Evolutionary conservation across 2,329 filamentous ascomycete genomes (phyloP).

Genomic region (Phialemonium atrogriseum): DNA sequence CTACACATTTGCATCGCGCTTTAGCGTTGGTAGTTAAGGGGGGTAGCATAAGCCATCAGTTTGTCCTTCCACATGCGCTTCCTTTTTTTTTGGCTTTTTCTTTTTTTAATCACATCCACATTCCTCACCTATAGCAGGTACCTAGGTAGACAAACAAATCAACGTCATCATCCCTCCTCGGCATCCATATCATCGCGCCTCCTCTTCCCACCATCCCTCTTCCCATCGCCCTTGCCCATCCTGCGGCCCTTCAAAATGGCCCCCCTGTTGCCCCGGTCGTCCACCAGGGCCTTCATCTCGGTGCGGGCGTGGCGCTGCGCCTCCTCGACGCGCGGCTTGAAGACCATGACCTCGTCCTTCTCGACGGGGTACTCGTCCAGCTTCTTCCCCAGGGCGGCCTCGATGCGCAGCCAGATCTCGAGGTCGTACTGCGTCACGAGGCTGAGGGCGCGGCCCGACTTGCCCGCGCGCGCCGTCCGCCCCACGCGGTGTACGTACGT

Average conservation of each 20-base stretch:
- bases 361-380: conserved; percentile 59
- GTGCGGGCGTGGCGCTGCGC: conserved; percentile 71
- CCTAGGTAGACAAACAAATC: no score
- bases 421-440: conserved; percentile 84
- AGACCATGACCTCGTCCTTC: conserved; percentile 80
- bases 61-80: no score
- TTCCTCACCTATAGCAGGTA: no score
- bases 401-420: conserved; percentile 72
- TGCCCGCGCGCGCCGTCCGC: conserved; percentile 79
- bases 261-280: conserved; percentile 54
- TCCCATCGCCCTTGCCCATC: conserved; percentile 24
- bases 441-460: conserved; percentile 71
- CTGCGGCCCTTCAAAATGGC: conserved; percentile 36
- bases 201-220: conserved; percentile 22
- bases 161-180: no score
- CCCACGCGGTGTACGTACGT: conserved; percentile 89
- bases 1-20: no score
- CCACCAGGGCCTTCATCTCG: conserved; percentile 74
- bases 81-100: no score
- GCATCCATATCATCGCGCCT: conserved; percentile 60
- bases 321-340: conserved; percentile 69
- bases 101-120: no score
- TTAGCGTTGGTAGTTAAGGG: no score
- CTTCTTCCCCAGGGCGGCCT: conserved; percentile 67
- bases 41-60: no score